Evolutionary conservation across 108 stramenopile species (phyloP).

Genomic region (Cyclotella distinguenda): DNA sequence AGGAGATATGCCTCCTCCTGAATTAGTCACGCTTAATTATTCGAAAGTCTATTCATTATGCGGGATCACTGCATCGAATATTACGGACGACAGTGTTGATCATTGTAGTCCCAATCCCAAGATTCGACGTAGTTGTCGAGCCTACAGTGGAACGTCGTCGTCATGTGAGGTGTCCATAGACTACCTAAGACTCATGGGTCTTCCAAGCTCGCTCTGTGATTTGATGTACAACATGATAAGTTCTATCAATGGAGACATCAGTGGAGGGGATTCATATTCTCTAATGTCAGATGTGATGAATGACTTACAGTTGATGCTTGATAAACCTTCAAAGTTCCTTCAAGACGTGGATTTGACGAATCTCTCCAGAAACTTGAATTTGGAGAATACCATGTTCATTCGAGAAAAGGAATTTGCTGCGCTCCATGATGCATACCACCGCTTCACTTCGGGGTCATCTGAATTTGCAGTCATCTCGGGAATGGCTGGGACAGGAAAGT

Average conservation of each 20-base stretch:
- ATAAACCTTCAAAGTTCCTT: slow-evolving; percentile 25
- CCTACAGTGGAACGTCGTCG: too few species aligned
- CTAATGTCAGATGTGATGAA: slow-evolving; percentile 14
- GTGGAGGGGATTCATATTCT: slow-evolving; percentile 13
- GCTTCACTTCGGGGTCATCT: background rate
- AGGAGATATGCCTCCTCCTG: background rate
- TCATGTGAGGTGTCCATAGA: slow-evolving; percentile 2
- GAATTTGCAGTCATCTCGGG: slow-evolving; percentile 4
- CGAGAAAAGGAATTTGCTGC: slow-evolving; percentile 18
- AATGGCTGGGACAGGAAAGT: background rate
- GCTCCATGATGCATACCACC: slow-evolving; percentile 1
- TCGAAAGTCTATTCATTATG: too few species aligned
- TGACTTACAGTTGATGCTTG: slow-evolving; percentile 34
- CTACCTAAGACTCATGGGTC: background rate
- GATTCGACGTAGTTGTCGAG: too few species aligned
- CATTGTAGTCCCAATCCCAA: too few species aligned
- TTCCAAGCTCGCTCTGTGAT: slow-evolving; percentile 16
- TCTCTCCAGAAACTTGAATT: slow-evolving; percentile 9
- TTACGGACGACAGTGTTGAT: too few species aligned
- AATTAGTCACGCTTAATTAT: too few species aligned
- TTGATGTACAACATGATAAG: slow-evolving; percentile 26
- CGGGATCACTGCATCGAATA: too few species aligned
- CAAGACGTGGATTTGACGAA: slow-evolving; percentile 12
- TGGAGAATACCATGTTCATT: slow-evolving; percentile 4
- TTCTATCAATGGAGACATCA: slow-evolving; percentile 10